phyloP scores from a whole-genome alignment of 192 early-diverging fungal genomes.

The Spizellomyces punctatus region DNA sequence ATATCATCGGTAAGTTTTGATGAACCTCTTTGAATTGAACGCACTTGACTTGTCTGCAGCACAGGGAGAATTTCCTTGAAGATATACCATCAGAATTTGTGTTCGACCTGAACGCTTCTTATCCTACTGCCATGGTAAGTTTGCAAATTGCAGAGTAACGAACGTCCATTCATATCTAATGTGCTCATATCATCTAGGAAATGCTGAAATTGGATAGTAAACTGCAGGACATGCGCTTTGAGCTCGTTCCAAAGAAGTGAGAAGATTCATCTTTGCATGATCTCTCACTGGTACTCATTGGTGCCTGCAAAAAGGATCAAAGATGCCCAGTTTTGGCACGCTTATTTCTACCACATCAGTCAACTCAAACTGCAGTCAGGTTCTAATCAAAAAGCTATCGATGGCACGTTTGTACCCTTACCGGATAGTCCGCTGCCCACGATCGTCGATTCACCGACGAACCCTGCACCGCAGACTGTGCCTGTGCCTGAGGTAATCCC shows the following conservation, averaged over 20 bases:
- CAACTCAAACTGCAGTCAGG: constrained; percentile 27
- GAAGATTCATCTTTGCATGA: background rate
- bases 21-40: background rate
- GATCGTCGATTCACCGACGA: background rate
- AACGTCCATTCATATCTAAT: no score
- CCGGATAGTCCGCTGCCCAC: background rate
- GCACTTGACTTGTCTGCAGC: constrained; percentile 29
- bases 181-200: no score
- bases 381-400: background rate
- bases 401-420: no score
- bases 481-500: background rate
- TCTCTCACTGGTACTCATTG: background rate
- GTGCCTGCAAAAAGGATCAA: constrained; percentile 45
- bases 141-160: no score
- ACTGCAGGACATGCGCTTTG: constrained; percentile 66
- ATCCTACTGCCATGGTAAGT: constrained; percentile 51
- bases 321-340: constrained; percentile 66
- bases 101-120: constrained; percentile 63
- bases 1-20: background rate
- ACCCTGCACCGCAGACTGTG: background rate
- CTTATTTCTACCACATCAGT: constrained; percentile 72
- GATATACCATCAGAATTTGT: constrained; percentile 63
- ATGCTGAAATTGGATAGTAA: constrained; percentile 57
- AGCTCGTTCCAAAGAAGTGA: constrained; percentile 65
- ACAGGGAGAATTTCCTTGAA: constrained; percentile 65